phyloP scores from a whole-genome alignment of 2,329 filamentous ascomycete genomes.

The Delphinella strobiligena region DNA sequence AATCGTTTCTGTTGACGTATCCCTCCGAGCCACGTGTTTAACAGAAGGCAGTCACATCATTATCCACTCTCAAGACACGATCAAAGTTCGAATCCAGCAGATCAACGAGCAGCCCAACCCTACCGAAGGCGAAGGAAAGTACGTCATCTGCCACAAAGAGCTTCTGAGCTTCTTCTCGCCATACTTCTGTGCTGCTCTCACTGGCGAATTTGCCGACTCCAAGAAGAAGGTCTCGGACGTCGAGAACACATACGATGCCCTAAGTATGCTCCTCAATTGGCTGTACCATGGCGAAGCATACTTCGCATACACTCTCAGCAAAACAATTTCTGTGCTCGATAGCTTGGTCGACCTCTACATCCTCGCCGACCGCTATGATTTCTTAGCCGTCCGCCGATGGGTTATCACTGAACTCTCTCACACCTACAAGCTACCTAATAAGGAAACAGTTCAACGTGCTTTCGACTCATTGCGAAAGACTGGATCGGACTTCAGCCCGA shows the following conservation, averaged over 20 bases:
- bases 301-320: too few relatives aligned
- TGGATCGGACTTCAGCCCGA: background rate
- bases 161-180: constrained; percentile 4
- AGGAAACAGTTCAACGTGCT: background rate
- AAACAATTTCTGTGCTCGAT: too few relatives aligned
- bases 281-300: background rate
- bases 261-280: background rate
- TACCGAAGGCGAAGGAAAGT: too few relatives aligned
- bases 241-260: background rate
- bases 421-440: background rate
- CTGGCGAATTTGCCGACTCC: constrained; percentile 1
- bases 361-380: background rate
- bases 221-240: background rate
- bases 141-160: constrained; percentile 1
- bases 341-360: constrained; percentile 1
- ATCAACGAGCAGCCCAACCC: too few relatives aligned
- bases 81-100: too few relatives aligned
- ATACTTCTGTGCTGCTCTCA: constrained; percentile 2
- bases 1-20: too few relatives aligned
- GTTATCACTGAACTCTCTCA: background rate
- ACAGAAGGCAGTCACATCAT: too few relatives aligned
- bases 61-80: too few relatives aligned
- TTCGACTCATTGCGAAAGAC: background rate
- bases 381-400: constrained; percentile 1
- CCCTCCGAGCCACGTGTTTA: too few relatives aligned